Base-by-base conservation (phyloP, 2,329 filamentous ascomycete genomes). In the Colletotrichum navitas region DNA sequence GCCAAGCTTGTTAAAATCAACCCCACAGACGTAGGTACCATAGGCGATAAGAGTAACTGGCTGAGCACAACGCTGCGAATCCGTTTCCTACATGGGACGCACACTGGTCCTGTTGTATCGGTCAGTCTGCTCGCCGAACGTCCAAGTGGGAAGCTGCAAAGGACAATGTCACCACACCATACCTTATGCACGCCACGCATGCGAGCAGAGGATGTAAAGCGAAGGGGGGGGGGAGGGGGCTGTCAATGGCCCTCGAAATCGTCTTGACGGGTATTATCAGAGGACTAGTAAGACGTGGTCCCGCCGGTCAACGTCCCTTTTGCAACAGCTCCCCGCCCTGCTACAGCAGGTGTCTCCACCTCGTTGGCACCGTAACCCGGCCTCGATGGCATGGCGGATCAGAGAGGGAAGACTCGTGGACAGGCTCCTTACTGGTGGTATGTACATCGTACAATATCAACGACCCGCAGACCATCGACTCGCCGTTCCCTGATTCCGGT, bases 301-400 rank as follows among this genome's bases (percentile, higher is more conserved):
- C 59, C 59, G 49, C 56, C 24, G 24, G 56, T 2, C 34, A 32
- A 36, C 43, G 26, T 47, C 39, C 34, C 47, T 51, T 56, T 52
- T 52, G 62, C 67, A 64, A 56, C 24, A 68, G 51, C 59, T 71
- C 68, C 41, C 68, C 68, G 58, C 64, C 64, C 51, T 63, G 41
- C 68, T 63, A 51, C 63, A 68, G 58, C 43, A 29, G 58, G 16
- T 3, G 43, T 63, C 64, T 39, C 68, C 68, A 71, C 64, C 51
- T 7, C 29, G 14, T 62, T 59, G 58, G 51, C 68, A 68, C 58
- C 36, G 58, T 54, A 52, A 71, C 65, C 43, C 58, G 45, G 64
- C 45, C 54, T 63, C 52, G 52, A 59, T 58, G 36, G 45, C 54
- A 59, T 58, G 56, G 51, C 51, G 32, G 41, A 51, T 52, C 63